These are phyloP conservation scores for Candida nanaspora DNA, from an alignment of 805 yeast species.

Conservation along the genomic window DNA sequence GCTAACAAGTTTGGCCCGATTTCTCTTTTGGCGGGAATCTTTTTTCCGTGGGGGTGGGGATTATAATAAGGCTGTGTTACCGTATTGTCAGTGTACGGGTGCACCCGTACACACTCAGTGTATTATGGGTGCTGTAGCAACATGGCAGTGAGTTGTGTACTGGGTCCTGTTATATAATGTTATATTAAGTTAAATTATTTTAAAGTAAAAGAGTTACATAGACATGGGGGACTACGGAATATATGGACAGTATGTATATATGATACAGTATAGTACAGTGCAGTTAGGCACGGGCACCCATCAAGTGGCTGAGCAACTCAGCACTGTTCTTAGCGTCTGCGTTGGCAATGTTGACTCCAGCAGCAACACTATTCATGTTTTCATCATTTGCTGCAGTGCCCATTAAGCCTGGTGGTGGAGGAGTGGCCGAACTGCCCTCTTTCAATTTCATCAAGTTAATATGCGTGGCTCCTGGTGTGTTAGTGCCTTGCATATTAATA, in stretches of 20 bases:
- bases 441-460: conserved; percentile 3
- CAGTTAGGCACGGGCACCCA: conserved; percentile 45
- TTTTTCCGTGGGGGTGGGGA: neutral
- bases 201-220: too few relatives aligned
- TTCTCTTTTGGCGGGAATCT: neutral
- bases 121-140: too few relatives aligned
- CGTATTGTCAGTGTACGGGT: too few relatives aligned
- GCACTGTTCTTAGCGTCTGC: conserved; percentile 28
- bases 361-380: conserved; percentile 4
- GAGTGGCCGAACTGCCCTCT: conserved; percentile 36
- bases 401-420: conserved; percentile 73
- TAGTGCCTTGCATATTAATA: conserved; percentile 3
- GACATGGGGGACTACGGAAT: neutral
- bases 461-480: conserved; percentile 1
- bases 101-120: too few relatives aligned
- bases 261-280: neutral
- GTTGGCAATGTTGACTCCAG: conserved; percentile 1
- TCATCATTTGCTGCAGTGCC: conserved; percentile 4
- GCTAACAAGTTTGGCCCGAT: neutral
- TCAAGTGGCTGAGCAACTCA: conserved; percentile 75
- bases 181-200: too few relatives aligned
- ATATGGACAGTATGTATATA: neutral
- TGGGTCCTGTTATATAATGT: too few relatives aligned
- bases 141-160: too few relatives aligned
- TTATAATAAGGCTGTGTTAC: too few relatives aligned